These are phyloP conservation scores for Cephaloascus albidus DNA, from an alignment of 805 yeast species.

Conservation along the genomic window DNA sequence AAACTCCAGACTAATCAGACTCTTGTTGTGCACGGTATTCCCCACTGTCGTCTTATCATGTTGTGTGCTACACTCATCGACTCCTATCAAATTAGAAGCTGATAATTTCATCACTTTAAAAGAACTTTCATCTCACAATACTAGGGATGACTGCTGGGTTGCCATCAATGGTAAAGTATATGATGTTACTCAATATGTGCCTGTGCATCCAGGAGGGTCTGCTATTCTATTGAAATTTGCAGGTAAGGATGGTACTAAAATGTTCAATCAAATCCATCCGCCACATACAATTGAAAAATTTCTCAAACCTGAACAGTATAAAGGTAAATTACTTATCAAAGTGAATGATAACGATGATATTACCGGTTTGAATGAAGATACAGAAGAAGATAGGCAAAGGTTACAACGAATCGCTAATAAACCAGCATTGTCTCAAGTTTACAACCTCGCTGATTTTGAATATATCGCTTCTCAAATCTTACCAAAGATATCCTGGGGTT, in stretches of 20 bases:
- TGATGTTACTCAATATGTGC: constrained; percentile 26
- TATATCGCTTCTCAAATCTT: constrained; percentile 23
- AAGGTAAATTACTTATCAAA: constrained; percentile 12
- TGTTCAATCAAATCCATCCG: constrained; percentile 29
- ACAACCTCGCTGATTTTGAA: constrained; percentile 29
- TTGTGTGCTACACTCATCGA: no score
- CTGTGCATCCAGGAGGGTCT: constrained; percentile 45
- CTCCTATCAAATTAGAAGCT: background rate
- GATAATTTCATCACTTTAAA: background rate
- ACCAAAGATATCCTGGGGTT: constrained; percentile 26
- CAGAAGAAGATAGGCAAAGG: constrained; percentile 12
- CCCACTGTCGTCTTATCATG: no score
- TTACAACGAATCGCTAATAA: constrained; percentile 8
- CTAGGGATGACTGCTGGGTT: constrained; percentile 15
- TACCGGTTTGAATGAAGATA: constrained; percentile 4
- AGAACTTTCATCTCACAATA: background rate
- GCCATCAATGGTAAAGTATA: constrained; percentile 22
- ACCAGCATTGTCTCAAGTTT: constrained; percentile 22
- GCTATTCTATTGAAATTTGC: constrained; percentile 32
- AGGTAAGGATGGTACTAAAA: constrained; percentile 51
- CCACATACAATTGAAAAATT: constrained; percentile 10
- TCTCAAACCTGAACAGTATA: constrained; percentile 9
- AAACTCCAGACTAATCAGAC: no score
- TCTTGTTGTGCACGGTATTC: no score
- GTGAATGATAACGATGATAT: background rate